Evolutionary conservation across 768 basidiomycete genomes (phyloP), one percentile per base, ranked within the genome.

Genomic region (Paxillus involutus): DNA sequence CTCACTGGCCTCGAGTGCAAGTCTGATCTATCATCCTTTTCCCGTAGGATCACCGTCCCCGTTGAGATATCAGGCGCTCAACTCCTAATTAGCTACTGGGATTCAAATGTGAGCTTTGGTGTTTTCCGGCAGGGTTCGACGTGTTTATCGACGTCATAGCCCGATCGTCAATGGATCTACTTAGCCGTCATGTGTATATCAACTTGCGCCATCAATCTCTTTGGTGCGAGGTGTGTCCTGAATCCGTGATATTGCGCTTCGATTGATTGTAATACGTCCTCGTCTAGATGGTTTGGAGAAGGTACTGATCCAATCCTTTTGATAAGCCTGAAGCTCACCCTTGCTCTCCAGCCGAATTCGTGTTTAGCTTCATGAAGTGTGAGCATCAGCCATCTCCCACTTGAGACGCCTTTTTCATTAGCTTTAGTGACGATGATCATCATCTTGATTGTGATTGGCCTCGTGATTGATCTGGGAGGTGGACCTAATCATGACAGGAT

Each of bases 401-500:
- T 44, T 32, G 36, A 41, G 37, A 13, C 29, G 47, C 8, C 41
- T 53, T 45, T 13, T 19, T 53, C 37, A 26, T 60, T 60, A 54
- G 51, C 11, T 29, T 21, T 47, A 86, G 84, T 86, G 35, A 59
- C 69, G n/a, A 65, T 86, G 49, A 87, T 88, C 44, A 79, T 79
- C 42, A 77, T 80, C n/a, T 71, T 88, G 33, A 76, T 88, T 47
- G 49, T 86, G 39, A 70, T 75, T 51, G 86, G 77, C 32, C 79
- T 94, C 55, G 72, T 90, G 55, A 78, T 93, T 55, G 86, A 89
- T 59, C 79, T 89, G 17, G 92, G 92, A 40, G 91, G 89, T 52
- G 89, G 86, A 1, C 89, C 91, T 3, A 59, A 79, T 51, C 77
- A 80, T 58, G 78, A 85, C 19, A 80, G 84, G 14, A 77, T 86